These are phyloP conservation scores for Protomyces inundatus DNA, from an alignment of 1,139 yeast genomes.

Conservation along the genomic window DNA sequence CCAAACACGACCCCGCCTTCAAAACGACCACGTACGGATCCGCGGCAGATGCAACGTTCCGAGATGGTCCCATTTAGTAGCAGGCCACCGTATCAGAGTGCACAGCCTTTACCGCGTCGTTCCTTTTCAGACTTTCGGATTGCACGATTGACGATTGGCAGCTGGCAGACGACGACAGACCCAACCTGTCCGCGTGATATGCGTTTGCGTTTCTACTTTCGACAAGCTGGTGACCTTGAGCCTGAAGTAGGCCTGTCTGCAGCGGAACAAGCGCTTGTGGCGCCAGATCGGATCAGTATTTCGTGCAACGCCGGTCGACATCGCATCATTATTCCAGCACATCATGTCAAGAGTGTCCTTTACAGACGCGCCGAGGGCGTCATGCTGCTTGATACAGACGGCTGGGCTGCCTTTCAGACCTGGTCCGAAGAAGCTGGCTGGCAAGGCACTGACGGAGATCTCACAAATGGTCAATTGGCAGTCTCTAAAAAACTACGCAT, in stretches of 20 bases:
- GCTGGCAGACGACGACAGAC: constrained; percentile 28
- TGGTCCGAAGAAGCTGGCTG: constrained; percentile 1
- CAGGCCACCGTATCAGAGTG: neutral
- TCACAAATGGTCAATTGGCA: constrained; percentile 33
- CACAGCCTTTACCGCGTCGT: neutral
- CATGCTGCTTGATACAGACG: constrained; percentile 31
- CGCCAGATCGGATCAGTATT: constrained; percentile 34
- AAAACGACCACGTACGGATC: neutral
- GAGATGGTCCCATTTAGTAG: neutral
- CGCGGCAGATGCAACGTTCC: neutral
- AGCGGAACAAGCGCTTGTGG: constrained; percentile 32
- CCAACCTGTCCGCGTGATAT: constrained; percentile 33
- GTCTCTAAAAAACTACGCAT: constrained; percentile 31
- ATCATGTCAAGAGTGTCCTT: constrained; percentile 32
- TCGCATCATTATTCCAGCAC: constrained; percentile 35
- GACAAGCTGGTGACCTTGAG: constrained; percentile 10
- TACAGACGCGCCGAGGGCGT: constrained; percentile 33
- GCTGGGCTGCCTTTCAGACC: constrained; percentile 35
- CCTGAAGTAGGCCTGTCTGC: constrained; percentile 29
- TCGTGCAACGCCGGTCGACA: constrained; percentile 33
- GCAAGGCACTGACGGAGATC: constrained; percentile 31
- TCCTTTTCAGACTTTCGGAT: constrained; percentile 33
- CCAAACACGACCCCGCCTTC: neutral
- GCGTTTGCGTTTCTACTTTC: constrained; percentile 26
- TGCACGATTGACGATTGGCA: constrained; percentile 32